Base-by-base conservation (phyloP, 371 early-diverging fungal species). In the Mucor sp. region DNA sequence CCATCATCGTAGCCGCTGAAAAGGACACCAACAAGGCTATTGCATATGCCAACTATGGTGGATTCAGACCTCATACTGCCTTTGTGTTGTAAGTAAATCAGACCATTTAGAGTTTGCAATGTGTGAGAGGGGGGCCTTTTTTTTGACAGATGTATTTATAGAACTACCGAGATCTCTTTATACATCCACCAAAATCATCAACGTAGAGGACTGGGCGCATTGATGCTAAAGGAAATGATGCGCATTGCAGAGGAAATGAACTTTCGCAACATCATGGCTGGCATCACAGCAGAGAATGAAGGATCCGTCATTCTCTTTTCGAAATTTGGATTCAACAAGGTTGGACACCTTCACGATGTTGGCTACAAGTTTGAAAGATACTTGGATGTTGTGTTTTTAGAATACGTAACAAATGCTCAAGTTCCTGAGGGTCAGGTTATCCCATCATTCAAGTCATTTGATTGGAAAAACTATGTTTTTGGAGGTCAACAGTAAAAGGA, bases 321-420 rank as follows among this genome's bases (percentile, higher is more conserved):
- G 14, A 68, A 71, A 12, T 69, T 71, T 44, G 74, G 72, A 15
- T 83, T 81, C 66, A 74, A 66, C 9, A 28, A 71, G 21, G 74
- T 74, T 4, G 84, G 79, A 6, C 64, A 62, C 3, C 69, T 81
- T 53, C 74, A 69, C 44, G 77, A 81, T 60, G 60, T 65, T 11
- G 84, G 84, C 3, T 79, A 76, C 65, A 83, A 83, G 61, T 83
- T 81, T 75, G 84, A 77, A 7, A 63, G 73, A 41, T 81, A 72
- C 50, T 47, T 81, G 53, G 79, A 79, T 70, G 78, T 77, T 17
- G 65, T 64, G 0, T 83, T 83, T 56, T 71, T 74, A 50, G 81
- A 83, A 35, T 69, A 71, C 7, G 60, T 78, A 5, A 67, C 78
- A n/a, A 72, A 70, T 56, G 60, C 64, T 4, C 39, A 58, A 23